These are phyloP conservation scores for Histomonas meleagridis DNA, from an alignment of 208 protist genomes.

Conservation along the genomic window DNA sequence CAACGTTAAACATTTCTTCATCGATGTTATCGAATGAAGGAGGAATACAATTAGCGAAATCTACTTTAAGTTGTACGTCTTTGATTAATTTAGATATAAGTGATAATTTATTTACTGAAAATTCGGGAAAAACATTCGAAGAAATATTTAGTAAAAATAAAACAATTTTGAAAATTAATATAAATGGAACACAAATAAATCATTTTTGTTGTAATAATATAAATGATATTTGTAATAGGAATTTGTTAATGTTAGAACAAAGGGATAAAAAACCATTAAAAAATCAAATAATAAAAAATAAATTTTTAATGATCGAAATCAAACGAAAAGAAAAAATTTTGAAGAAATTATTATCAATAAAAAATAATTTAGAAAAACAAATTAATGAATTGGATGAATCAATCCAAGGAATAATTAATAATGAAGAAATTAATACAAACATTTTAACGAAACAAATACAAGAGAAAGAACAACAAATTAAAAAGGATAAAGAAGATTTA, in stretches of 20 bases:
- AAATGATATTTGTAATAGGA: constrained; percentile 11
- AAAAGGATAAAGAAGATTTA: background rate
- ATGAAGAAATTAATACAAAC: background rate
- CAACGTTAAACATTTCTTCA: background rate
- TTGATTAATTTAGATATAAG: background rate
- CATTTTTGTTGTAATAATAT: background rate
- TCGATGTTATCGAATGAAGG: constrained; percentile 19
- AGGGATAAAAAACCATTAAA: background rate
- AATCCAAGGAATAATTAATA: background rate
- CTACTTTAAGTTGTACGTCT: background rate
- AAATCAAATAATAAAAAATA: background rate
- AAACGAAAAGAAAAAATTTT: background rate
- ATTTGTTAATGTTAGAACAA: background rate
- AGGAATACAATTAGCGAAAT: background rate
- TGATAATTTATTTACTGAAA: constrained; percentile 28
- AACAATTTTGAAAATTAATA: constrained; percentile 25
- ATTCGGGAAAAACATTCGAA: background rate
- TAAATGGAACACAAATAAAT: constrained; percentile 16
- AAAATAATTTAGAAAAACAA: background rate
- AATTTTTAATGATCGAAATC: background rate
- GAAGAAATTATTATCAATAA: background rate
- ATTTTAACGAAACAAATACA: constrained; percentile 11
- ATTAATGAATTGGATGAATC: background rate
- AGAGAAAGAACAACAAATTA: background rate
- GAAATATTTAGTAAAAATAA: background rate